Evolutionary conservation across 768 basidiomycete genomes (phyloP).

Genomic region (Pleurotus eryngii): DNA sequence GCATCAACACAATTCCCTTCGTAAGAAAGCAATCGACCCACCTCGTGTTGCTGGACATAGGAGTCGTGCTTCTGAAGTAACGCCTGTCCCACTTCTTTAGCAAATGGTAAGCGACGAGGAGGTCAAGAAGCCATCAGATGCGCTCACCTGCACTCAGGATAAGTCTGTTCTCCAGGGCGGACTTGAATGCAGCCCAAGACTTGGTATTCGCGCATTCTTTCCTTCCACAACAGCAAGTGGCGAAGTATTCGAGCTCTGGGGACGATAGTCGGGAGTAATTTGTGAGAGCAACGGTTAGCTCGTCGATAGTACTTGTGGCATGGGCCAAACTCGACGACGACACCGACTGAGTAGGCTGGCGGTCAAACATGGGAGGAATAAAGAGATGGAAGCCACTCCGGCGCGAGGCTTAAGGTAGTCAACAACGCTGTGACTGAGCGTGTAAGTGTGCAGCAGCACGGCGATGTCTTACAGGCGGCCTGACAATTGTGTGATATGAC

Average conservation of each 20-base stretch:
- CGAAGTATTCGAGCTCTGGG: slow-evolving; percentile 55
- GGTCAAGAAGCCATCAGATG: not conserved
- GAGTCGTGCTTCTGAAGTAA: slow-evolving; percentile 84
- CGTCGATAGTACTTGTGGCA: slow-evolving; percentile 67
- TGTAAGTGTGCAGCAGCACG: not conserved
- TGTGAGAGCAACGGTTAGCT: slow-evolving; percentile 69
- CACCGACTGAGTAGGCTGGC: slow-evolving; percentile 18
- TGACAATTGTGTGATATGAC: not conserved
- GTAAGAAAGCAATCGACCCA: slow-evolving; percentile 21
- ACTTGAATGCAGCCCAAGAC: slow-evolving; percentile 62
- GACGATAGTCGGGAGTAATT: slow-evolving; percentile 72
- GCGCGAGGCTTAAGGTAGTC: not conserved
- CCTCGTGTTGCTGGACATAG: slow-evolving; percentile 73
- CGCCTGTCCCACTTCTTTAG: slow-evolving; percentile 84
- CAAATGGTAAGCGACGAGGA: slow-evolving; percentile 3
- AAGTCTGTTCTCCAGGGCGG: slow-evolving; percentile 71
- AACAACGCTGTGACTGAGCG: not conserved
- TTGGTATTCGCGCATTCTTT: slow-evolving; percentile 64
- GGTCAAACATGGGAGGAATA: slow-evolving; percentile 5
- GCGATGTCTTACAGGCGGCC: not conserved
- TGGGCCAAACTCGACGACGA: slow-evolving; percentile 49
- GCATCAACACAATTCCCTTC: not conserved
- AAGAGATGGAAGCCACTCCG: not conserved
- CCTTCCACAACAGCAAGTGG: slow-evolving; percentile 63
- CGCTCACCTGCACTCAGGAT: slow-evolving; percentile 81